phyloP scores from a whole-genome alignment of 2,329 filamentous ascomycete genomes.

The Pleomassaria siparia region DNA sequence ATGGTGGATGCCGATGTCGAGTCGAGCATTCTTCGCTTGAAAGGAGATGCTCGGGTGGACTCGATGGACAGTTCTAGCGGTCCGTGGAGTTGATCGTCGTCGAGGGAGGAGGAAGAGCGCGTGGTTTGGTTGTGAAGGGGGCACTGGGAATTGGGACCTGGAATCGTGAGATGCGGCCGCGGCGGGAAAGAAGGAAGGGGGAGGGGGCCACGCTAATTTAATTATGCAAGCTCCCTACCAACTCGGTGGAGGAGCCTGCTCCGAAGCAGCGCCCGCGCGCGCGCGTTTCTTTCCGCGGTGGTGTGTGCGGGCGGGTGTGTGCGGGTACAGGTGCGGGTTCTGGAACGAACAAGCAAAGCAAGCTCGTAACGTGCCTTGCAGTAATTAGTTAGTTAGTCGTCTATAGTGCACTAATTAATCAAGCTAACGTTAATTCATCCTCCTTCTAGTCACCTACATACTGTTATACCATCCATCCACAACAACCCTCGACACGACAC shows the following conservation, averaged over 20 bases:
- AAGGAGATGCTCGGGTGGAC: neutral
- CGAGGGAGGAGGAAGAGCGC: neutral
- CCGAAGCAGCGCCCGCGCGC: conserved; percentile 7
- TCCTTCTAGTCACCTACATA: no score
- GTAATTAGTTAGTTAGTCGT: no score
- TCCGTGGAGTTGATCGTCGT: neutral
- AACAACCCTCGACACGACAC: no score
- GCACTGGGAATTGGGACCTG: neutral
- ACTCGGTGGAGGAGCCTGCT: conserved; percentile 3
- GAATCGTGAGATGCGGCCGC: neutral
- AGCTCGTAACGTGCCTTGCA: no score
- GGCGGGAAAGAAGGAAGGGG: neutral
- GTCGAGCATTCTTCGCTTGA: conserved; percentile 29
- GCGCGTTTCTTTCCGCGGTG: conserved; percentile 1
- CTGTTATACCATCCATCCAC: no score
- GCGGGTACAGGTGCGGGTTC: neutral
- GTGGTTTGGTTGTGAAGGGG: neutral
- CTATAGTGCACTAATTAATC: no score
- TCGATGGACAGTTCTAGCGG: neutral
- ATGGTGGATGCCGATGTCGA: conserved; percentile 39
- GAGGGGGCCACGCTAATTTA: conserved; percentile 6
- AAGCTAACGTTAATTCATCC: no score
- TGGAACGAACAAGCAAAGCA: neutral
- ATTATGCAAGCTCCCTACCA: conserved; percentile 18
- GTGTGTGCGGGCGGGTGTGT: no score